Evolutionary conservation across 2,329 filamentous ascomycete genomes (phyloP).

Genomic region (Alternaria metachromatica): DNA sequence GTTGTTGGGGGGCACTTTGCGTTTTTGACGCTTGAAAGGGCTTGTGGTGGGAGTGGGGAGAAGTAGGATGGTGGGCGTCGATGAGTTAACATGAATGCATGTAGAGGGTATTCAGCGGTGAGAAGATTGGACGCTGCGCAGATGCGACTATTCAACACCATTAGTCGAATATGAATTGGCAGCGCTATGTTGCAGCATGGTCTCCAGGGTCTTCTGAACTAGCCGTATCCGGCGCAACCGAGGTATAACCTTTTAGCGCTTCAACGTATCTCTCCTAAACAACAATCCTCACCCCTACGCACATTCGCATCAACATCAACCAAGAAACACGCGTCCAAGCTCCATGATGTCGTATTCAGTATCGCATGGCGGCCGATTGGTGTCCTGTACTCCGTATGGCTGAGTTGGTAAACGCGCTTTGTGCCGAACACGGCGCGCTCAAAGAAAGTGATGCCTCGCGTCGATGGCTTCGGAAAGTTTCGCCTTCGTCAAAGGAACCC

Average conservation of each 20-base stretch:
- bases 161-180: not conserved
- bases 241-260: not conserved
- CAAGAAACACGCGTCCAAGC: not conserved
- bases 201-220: not conserved
- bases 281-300: not conserved
- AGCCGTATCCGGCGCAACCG: not conserved
- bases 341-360: not conserved
- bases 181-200: not conserved
- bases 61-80: not conserved
- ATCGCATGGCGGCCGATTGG: not conserved
- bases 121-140: not conserved
- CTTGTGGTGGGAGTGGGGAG: constrained; percentile 66
- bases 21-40: constrained; percentile 79
- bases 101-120: not conserved
- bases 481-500: not conserved
- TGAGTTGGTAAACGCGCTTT: not conserved
- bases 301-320: not conserved
- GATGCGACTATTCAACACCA: not conserved
- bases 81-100: not conserved
- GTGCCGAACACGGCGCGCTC: not conserved
- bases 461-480: not conserved
- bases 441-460: not conserved
- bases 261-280: not conserved
- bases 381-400: not conserved
- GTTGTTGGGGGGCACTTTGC: constrained; percentile 88